Evolutionary conservation across 768 basidiomycete species (phyloP).

Genomic region (Collybiopsis confluens): DNA sequence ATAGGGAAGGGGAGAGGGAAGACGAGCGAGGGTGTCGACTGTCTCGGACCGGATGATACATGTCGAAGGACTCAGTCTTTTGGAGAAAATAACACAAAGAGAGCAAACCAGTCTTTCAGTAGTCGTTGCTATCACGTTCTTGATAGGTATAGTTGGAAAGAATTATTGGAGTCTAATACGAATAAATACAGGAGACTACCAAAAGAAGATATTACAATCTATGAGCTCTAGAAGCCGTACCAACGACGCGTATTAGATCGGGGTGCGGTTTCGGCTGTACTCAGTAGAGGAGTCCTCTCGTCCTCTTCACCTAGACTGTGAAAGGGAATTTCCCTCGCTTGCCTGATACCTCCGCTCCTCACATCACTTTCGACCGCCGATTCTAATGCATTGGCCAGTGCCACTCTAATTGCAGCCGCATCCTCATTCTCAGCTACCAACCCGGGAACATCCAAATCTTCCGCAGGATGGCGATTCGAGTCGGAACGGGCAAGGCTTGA

Average conservation of each 20-base stretch:
- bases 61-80: too few species aligned
- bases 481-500: neutral
- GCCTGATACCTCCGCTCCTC: conserved; percentile 13
- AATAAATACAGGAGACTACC: too few species aligned
- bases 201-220: too few species aligned
- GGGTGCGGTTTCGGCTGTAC: neutral
- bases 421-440: conserved; percentile 18
- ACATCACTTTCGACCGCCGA: conserved; percentile 19
- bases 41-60: too few species aligned
- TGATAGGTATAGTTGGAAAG: too few species aligned
- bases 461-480: conserved; percentile 4
- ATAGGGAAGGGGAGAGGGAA: too few species aligned
- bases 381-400: conserved; percentile 17
- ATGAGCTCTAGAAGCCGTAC: neutral
- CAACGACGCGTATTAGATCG: neutral
- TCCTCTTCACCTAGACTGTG: neutral
- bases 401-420: conserved; percentile 14
- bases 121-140: too few species aligned
- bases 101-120: too few species aligned
- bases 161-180: too few species aligned
- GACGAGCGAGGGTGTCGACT: too few species aligned
- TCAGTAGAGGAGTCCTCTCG: neutral
- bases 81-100: too few species aligned
- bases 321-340: conserved; percentile 1
- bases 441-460: conserved; percentile 16